Percentiles rank a stretch among this genome's conserved stretches.
Conservation (phyloP, 2,329 filamentous ascomycete species). For the Monilinia aucupariae region DNA sequence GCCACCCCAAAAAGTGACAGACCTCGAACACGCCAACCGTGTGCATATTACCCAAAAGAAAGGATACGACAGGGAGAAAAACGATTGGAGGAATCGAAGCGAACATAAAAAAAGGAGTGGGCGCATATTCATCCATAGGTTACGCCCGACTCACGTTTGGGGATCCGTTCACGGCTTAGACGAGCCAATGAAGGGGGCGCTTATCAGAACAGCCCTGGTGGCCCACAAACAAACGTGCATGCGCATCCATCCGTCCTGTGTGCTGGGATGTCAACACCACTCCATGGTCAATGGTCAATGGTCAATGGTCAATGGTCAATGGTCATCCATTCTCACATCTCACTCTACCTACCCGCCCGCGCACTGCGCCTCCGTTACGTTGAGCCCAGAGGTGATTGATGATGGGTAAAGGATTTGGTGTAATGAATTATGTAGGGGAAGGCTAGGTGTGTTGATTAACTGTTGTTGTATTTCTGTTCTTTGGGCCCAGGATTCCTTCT, state of each 20-base stretch:
- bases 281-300: no score
- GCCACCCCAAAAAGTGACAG: not conserved
- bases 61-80: not conserved
- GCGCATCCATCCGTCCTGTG: not conserved
- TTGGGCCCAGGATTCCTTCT: not conserved
- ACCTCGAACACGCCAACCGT: not conserved
- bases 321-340: conserved; percentile 3
- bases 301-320: no score
- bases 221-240: conserved; percentile 7
- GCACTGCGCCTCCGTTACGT: conserved; percentile 7
- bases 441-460: not conserved
- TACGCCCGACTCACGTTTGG: not conserved
- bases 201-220: conserved; percentile 2
- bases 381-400: conserved; percentile 1
- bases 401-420: conserved; percentile 1
- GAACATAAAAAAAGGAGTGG: not conserved
- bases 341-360: conserved; percentile 1
- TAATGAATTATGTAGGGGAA: not conserved
- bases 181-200: conserved; percentile 6
- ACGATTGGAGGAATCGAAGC: not conserved
- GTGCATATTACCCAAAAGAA: not conserved
- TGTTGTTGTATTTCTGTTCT: not conserved
- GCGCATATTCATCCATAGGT: conserved; percentile 6
- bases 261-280: not conserved
- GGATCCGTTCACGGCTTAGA: not conserved